Conservation (phyloP, 345 rosid species). For the Moricandia arvensis region DNA sequence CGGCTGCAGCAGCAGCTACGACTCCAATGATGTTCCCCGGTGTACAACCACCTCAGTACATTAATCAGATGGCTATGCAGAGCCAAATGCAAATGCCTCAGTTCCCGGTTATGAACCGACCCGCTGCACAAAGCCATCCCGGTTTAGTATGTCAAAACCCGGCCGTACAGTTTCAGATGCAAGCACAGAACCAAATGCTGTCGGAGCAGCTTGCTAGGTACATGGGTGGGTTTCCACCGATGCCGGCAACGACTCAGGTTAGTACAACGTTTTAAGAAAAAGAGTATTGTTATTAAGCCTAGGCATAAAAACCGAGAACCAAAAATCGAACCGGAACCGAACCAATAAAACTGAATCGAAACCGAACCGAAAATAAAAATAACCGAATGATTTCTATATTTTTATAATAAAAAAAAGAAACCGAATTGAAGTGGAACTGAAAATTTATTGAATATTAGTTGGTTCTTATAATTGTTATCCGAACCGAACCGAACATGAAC, state of each 20-base stretch:
- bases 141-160: conserved; percentile 46
- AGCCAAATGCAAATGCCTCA: conserved; percentile 50
- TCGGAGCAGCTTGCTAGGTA: conserved; percentile 56
- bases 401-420: too few relatives aligned
- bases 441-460: too few relatives aligned
- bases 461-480: too few relatives aligned
- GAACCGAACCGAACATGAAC: too few relatives aligned
- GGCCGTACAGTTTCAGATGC: conserved; percentile 38
- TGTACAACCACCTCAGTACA: conserved; percentile 50
- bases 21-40: conserved; percentile 89
- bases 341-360: too few relatives aligned
- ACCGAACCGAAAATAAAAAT: too few relatives aligned
- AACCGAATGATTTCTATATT: too few relatives aligned
- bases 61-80: conserved; percentile 56
- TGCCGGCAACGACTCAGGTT: conserved; percentile 57
- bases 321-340: too few relatives aligned
- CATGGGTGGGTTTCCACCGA: conserved; percentile 50
- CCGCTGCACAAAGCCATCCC: conserved; percentile 46
- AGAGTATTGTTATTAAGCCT: too few relatives aligned
- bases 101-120: conserved; percentile 45
- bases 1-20: conserved; percentile 35
- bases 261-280: not conserved
- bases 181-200: conserved; percentile 43
- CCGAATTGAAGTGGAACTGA: too few relatives aligned
- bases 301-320: too few relatives aligned